Evolutionary conservation across 1,139 yeast species (phyloP), one percentile per base, ranked within the genome.

Genomic region (Yamadazyma trypodendri): DNA sequence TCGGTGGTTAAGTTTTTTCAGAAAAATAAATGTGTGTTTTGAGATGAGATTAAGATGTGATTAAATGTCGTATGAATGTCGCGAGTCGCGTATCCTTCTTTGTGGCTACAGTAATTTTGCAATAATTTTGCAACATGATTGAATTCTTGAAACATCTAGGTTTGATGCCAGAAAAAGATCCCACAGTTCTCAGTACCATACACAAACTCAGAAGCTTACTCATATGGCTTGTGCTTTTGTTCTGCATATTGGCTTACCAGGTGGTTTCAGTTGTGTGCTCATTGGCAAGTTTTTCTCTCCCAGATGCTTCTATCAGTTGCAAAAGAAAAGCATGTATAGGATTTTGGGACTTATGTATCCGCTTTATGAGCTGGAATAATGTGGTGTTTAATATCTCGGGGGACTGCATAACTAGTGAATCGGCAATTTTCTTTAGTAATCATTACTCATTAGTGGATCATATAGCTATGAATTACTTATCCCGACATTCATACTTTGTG

Each of bases 391-490:
- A 57, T 16, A 40, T 76, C 0, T 41, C 58, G 4, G 82, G 82
- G 0, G 81, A 75, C 43, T 36, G 48, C 2, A 43, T 75, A 17
- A 68, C 61, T 27, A 43, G 64, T 8, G 79, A 72, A 27, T 68
- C 77, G 12, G 77, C 81, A 0, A 44, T 77, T 3, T 45, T 77
- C 14, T 50, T 77, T 5, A 56, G 75, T 39, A 82, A 82, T 48
- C 89, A 82, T 51, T 63, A 57, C 30, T 77, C 85, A 1, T 47
- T 76, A 12, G 69, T 72, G 0, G 89, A 82, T 51, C 73, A 76
- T 51, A 54, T 78, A 10, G 60, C 77, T 0, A 55, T 81, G 34
- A 68, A 70, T 3, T 61, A 65, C 34, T 52, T 81, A 34, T 72
- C 81, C 3, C 47, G 57, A 27, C 45, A 51, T 18, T 48, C 60